Percentiles rank a stretch among this genome's conserved stretches.
phyloP scores from a whole-genome alignment of 2,329 filamentous ascomycete species.

The Fusarium tjaetaba region DNA sequence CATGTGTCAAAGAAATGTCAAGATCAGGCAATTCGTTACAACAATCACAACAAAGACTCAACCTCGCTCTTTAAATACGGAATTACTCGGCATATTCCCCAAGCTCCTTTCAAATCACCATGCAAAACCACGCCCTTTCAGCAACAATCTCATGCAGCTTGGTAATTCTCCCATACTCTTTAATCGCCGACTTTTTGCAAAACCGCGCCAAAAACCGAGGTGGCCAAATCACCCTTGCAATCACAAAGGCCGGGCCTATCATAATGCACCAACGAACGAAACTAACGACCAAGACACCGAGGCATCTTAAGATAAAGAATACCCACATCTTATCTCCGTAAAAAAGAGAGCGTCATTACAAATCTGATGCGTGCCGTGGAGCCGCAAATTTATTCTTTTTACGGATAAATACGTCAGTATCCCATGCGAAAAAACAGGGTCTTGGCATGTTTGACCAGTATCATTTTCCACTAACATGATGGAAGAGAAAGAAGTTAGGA shows the following conservation, averaged over 20 bases:
- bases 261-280: not conserved
- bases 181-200: not conserved
- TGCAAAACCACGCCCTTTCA: not conserved
- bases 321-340: conserved; percentile 24
- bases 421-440: not conserved
- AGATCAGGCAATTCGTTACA: not conserved
- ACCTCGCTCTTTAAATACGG: not conserved
- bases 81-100: not conserved
- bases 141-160: not conserved
- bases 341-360: conserved; percentile 19
- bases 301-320: conserved; percentile 4
- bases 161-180: rapidly evolving
- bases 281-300: conserved; percentile 1
- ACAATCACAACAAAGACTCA: rapidly evolving
- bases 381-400: not conserved
- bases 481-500: not conserved
- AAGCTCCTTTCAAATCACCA: not conserved
- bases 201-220: not conserved
- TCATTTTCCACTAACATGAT: not conserved
- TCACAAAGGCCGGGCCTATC: not conserved
- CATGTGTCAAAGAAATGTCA: not conserved
- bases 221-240: not conserved
- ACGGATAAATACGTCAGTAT: conserved; percentile 2
- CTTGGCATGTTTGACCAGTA: not conserved
- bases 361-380: conserved; percentile 17